These are phyloP conservation scores for Beauveria bassiana DNA, from an alignment of 2,329 filamentous ascomycete genomes.

Conservation along the genomic window DNA sequence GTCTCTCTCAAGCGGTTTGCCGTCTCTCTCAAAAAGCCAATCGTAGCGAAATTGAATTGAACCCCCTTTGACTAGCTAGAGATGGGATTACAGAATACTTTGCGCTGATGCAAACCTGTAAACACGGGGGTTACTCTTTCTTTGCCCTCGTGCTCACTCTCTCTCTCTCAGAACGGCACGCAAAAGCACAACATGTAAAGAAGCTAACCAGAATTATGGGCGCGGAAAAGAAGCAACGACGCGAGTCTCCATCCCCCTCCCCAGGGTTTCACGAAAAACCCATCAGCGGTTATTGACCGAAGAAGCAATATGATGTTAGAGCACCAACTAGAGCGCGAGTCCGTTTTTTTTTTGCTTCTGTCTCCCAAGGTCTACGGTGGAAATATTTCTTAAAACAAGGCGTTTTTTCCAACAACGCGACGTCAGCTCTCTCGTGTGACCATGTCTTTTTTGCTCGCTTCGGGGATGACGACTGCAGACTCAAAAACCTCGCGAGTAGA, in stretches of 20 bases:
- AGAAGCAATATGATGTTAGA: not conserved
- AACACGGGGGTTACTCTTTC: not conserved
- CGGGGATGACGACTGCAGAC: too few species aligned
- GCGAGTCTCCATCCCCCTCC: not conserved
- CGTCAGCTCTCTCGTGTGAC: not conserved
- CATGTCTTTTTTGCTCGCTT: too few species aligned
- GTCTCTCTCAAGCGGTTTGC: too few species aligned
- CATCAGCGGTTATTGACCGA: not conserved
- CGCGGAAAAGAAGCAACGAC: not conserved
- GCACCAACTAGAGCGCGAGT: not conserved
- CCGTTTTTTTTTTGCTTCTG: not conserved
- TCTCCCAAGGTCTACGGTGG: not conserved
- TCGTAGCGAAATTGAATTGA: too few species aligned
- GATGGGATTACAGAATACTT: too few species aligned
- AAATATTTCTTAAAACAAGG: not conserved
- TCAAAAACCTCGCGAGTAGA: too few species aligned
- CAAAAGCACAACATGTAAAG: not conserved
- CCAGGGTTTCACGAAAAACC: not conserved
- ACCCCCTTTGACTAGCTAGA: too few species aligned
- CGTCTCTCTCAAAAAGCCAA: too few species aligned
- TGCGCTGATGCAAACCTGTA: too few species aligned
- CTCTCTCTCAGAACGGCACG: not conserved
- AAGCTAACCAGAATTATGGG: not conserved
- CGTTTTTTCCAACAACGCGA: not conserved
- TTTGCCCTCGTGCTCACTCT: not conserved